Base-by-base conservation (phyloP, 2,329 filamentous ascomycete genomes). In the Xylariaceae sp. region DNA sequence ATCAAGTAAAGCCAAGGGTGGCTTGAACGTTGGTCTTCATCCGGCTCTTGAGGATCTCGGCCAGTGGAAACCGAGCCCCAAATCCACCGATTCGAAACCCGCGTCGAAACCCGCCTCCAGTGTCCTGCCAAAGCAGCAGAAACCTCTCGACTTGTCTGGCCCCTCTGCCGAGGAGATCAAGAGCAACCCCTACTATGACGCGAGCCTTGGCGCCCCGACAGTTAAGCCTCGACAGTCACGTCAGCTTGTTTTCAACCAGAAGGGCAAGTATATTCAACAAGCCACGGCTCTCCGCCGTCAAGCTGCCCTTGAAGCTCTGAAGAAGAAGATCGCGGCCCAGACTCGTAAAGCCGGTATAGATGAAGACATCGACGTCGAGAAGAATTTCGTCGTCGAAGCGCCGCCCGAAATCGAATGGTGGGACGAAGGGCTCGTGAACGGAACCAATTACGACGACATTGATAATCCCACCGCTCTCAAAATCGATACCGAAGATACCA, bases 351-450 rank as follows among this genome's bases (percentile, higher is more conserved):
- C 89, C n/a, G 92, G 92, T 51, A 90, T 97, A 63, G 93, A 97
- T 68, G 93, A 97, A 72, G 93, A 93, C 66, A 76, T 90, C 35
- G 88, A 95, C 62, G 86, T 89, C 53, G 93, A 99, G 73, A 96
- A 93, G 73, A 89, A 91, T 37, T 97, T 93, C 72, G 76, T 94
- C 3, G 85, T 97, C 4, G 88, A 93, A 63, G 81, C 82, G 37
- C 94, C 94, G 8, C 94, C 94, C 3, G 88, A 88, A 6, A 82
- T 97, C 48, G 94, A 99, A 73, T 99, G 94, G 94, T 97, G 93
- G 90, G 94, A 99, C 68, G 92, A 97, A 76, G 90, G 87, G 2
- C 77, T 97, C 15, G 81, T 96, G 13, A 82, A 88, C 55, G 90
- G 88, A 48, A 82, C 83, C 48, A 87, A 82, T 57, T 97, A 97